Percentiles rank a stretch among this genome's conserved stretches.
These are phyloP conservation scores for Sextonia rubra DNA, from an alignment of 164 flowering plant species.

Conservation along the genomic window DNA sequence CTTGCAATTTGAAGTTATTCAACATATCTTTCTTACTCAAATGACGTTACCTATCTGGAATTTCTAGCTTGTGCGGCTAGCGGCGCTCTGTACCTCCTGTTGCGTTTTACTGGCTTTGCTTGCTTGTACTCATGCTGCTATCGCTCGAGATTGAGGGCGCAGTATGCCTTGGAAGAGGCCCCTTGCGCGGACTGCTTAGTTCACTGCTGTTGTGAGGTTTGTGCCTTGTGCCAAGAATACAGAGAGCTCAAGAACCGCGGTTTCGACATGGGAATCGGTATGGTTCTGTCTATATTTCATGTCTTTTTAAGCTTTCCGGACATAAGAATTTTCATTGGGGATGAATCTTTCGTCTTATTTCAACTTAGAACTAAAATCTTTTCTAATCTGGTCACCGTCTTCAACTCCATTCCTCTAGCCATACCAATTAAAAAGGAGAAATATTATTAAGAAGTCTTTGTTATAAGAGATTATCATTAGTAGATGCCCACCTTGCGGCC, in stretches of 20 bases:
- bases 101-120: constrained; percentile 35
- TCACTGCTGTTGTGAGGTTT: constrained; percentile 45
- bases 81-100: constrained; percentile 40
- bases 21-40: neutral
- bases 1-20: no score
- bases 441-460: no score
- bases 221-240: constrained; percentile 55
- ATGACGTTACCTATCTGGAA: neutral
- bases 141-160: constrained; percentile 45
- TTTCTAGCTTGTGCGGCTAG: constrained; percentile 45
- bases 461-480: no score
- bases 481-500: no score
- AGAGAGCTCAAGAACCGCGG: constrained; percentile 48
- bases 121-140: constrained; percentile 49
- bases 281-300: neutral
- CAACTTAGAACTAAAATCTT: no score
- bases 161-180: constrained; percentile 32
- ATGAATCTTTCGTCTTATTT: no score
- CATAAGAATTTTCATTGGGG: no score
- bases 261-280: constrained; percentile 27
- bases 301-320: no score
- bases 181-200: constrained; percentile 43
- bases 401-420: no score
- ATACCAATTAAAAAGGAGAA: no score
- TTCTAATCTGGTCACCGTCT: no score